These are phyloP conservation scores for Phytophthora quininea DNA, from an alignment of 352 stramenopile genomes.

Conservation along the genomic window DNA sequence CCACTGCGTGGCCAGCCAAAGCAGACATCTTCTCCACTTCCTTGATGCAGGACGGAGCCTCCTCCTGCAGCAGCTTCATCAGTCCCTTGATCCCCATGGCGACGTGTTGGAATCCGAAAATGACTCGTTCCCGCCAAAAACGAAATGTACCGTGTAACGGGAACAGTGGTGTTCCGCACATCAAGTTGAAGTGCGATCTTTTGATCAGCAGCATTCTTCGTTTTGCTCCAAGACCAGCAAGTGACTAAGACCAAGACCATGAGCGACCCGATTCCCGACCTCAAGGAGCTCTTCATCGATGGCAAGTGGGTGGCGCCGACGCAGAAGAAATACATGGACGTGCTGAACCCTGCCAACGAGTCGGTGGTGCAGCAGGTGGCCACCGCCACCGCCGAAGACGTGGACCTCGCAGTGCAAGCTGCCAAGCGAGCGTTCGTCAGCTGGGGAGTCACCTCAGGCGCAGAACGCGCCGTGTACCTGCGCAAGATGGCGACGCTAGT, in stretches of 20 bases:
- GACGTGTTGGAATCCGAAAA: not conserved
- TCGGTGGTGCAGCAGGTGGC: conserved; percentile 60
- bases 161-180: too few relatives aligned
- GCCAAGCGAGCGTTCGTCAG: conserved; percentile 31
- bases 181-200: not conserved
- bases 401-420: conserved; percentile 50
- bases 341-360: conserved; percentile 64
- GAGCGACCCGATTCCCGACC: conserved; percentile 39
- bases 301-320: conserved; percentile 53
- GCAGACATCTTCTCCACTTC: conserved; percentile 94
- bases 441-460: conserved; percentile 47
- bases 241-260: conserved; percentile 2
- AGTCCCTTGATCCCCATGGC: conserved; percentile 99
- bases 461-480: conserved; percentile 52
- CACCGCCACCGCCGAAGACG: conserved; percentile 45
- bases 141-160: too few relatives aligned
- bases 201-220: not conserved
- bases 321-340: conserved; percentile 56
- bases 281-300: conserved; percentile 70
- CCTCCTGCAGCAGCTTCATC: conserved; percentile 98
- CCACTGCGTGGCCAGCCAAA: conserved; percentile 95
- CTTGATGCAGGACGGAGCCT: conserved; percentile 96
- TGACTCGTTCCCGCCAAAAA: conserved; percentile 5
- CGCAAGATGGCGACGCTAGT: conserved; percentile 22
- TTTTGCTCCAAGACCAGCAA: not conserved